Evolutionary conservation across 1,139 yeast genomes (phyloP), one percentile per base, ranked within the genome.

Genomic region (Candida mesenterica): DNA sequence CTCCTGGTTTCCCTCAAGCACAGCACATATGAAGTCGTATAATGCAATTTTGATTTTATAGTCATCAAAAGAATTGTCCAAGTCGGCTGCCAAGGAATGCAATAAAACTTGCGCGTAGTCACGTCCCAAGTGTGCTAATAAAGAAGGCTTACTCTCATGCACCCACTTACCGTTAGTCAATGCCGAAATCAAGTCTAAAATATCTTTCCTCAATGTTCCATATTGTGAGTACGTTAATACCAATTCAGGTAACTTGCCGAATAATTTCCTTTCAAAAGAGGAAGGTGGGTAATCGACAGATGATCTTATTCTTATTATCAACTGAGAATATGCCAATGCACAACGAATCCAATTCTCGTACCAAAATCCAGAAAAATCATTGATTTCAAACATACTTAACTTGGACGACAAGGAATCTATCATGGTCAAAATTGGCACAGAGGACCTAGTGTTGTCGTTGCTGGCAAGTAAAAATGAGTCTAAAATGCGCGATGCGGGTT

Each of bases 1-100:
- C 53, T 89, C 95, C 61, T 92, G 97, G 39, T 82, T 77, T 6
- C 87, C 81, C 44, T 75, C 77, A 71, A 86, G 72, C 4, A 87
- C 82, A 0, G 89, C 72, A n/a, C 92, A 74, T 41, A 90, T 77
- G 45, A 88, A 85, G 38, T 75, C 78, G 49, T 85, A 85, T 14
- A 86, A 62, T 4, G 76, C 66, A 17, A 78, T 74, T 39, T 82
- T 74, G 28, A 83, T 63, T 12, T 59, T 60, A 41, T 73, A 75
- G 37, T 76, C 77, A 45, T 79, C 85, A 43, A 82, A 67, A 1
- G 76, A 66, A 46, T 77, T 77, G 23, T 75, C 73, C 45, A 88
- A 65, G 43, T 87, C 90, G 1, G 71, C 52, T 0, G 79, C 72
- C 28, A 90, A 57, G 2, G 82, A 72, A 15, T 72, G 67, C 13